phyloP scores from a whole-genome alignment of 768 basidiomycete genomes.

The Termitomyces sp. region DNA sequence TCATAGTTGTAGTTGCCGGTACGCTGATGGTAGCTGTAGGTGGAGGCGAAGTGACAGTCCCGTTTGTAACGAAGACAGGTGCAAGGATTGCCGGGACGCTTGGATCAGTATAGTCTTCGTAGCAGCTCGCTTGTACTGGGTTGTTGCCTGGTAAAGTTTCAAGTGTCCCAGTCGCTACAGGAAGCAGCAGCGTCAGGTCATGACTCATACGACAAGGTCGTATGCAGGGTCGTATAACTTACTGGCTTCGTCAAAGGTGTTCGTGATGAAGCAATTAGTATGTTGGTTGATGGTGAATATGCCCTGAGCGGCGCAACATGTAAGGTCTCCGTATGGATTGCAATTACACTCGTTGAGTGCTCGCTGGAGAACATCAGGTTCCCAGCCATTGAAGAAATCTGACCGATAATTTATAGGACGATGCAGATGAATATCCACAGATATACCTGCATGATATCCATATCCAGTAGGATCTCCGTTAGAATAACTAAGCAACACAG shows the following conservation, averaged over 20 bases:
- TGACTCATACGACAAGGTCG: background rate
- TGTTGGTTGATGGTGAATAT: constrained; percentile 26
- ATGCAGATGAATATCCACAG: background rate
- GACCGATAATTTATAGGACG: background rate
- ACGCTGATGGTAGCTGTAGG: constrained; percentile 16
- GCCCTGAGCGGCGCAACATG: constrained; percentile 18
- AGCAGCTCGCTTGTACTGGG: constrained; percentile 21
- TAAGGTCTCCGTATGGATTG: constrained; percentile 26
- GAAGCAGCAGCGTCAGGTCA: background rate
- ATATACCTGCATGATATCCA: constrained; percentile 30
- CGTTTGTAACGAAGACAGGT: constrained; percentile 20
- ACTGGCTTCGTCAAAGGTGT: constrained; percentile 30
- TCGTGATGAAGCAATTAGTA: constrained; percentile 27
- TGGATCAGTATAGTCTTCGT: constrained; percentile 20
- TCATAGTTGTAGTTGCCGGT: constrained; percentile 16
- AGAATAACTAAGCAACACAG: constrained; percentile 15
- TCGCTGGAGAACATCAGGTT: constrained; percentile 32
- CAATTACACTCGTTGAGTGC: constrained; percentile 40
- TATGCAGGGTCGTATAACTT: background rate
- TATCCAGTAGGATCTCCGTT: constrained; percentile 43
- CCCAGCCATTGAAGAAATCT: constrained; percentile 48
- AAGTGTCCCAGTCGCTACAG: constrained; percentile 10
- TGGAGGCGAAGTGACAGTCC: background rate
- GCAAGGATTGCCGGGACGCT: constrained; percentile 20
- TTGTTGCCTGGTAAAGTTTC: constrained; percentile 22